These are phyloP conservation scores for Nannochloris sp. DNA, from an alignment of 139 green algal genomes.

Conservation along the genomic window DNA sequence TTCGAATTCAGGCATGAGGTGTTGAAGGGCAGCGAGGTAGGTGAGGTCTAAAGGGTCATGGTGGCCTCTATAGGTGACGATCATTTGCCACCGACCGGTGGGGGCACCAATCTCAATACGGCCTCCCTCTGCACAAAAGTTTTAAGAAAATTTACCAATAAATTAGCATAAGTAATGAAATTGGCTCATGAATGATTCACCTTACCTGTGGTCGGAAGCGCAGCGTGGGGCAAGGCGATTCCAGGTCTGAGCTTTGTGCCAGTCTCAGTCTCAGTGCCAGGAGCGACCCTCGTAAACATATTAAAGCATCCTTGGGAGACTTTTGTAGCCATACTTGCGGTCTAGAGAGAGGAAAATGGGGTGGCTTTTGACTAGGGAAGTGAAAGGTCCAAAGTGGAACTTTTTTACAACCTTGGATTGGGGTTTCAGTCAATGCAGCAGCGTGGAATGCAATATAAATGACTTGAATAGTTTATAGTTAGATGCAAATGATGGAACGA, in stretches of 20 bases:
- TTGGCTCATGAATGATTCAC: neutral
- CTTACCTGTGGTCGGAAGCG: conserved; percentile 28
- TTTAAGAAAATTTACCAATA: neutral
- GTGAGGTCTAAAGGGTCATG: conserved; percentile 44
- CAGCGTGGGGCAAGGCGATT: conserved; percentile 30
- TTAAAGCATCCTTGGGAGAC: conserved; percentile 2
- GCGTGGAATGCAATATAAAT: no score
- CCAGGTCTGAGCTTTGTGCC: conserved; percentile 30
- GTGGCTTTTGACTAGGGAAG: no score
- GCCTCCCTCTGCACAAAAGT: conserved; percentile 27
- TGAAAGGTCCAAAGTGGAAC: no score
- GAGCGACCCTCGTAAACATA: conserved; percentile 17
- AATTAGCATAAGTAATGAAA: neutral
- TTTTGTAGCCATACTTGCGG: no score
- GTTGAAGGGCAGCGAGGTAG: conserved; percentile 33
- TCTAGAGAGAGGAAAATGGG: no score
- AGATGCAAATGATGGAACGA: no score
- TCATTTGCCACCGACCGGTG: conserved; percentile 48
- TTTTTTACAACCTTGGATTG: no score
- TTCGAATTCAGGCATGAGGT: conserved; percentile 43
- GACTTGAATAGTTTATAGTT: no score
- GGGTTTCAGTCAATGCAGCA: no score
- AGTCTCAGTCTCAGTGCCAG: neutral
- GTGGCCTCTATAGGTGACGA: conserved; percentile 45
- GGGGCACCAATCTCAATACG: conserved; percentile 46